Base-by-base conservation (phyloP, 192 early-diverging fungal genomes). In the Globomyces pollinis-pini region DNA sequence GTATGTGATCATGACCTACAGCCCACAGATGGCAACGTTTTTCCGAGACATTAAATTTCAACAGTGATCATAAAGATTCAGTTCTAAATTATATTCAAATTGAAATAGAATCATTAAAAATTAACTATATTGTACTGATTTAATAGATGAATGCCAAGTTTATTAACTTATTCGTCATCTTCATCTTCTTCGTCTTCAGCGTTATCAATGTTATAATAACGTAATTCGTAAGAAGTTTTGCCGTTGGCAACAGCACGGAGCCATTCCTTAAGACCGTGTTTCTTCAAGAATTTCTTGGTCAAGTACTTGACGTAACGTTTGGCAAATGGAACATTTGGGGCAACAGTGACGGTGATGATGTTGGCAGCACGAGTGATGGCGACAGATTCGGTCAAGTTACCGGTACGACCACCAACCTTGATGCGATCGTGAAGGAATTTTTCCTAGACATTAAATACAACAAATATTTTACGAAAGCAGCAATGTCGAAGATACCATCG, bases 241-340 rank as follows among this genome's bases (percentile, higher is more conserved):
- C 74, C 70, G 63, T 80, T 74, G 67, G 91, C 79, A 73, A 96
- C 81, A 69, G 97, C 96, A 77, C 96, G 94, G 70, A 99, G 79
- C 87, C 88, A 97, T 83, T 99, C 96, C 72, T 91, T 87, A 78
- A 99, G 88, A 73, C 88, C 84, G 86, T 96, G 80, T 90, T 99
- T 94, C 91, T 99, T 99, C 78, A 99, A 82, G 89, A 92, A 99
- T 86, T 94, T 94, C 89, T 99, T 99, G 81, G 96, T 91, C 53
- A 99, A 87, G 88, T 99, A 99, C 89, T 99, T 99, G 77, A 97
- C 75, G 89, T 99, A 99, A 65, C 94, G 88, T 88, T 99, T 99
- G 71, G 94, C 86, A 80, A 97, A 90, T 45, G 52, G 71, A 56
- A 79, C 76, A 57, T 75, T 76, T 59, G 70, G 67, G 76, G 75